Conservation (phyloP, 768 basidiomycete genomes). For the Albatrellus ellisii region DNA sequence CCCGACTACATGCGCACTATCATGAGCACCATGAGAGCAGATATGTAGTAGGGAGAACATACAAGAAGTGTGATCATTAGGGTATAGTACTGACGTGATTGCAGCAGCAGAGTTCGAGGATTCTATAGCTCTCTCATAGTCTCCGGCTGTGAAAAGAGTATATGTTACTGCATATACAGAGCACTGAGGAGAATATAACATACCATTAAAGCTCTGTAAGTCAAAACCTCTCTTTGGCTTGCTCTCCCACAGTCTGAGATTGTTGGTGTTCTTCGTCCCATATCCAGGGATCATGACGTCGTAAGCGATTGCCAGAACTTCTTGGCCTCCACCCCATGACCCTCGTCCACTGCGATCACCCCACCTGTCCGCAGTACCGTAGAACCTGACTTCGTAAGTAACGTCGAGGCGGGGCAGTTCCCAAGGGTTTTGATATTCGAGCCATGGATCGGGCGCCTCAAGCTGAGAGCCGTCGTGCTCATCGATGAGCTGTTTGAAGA, state of each 20-base stretch:
- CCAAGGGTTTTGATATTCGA: slow-evolving; percentile 82
- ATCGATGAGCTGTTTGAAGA: slow-evolving; percentile 89
- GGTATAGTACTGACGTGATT: slow-evolving; percentile 92
- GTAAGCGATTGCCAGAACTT: slow-evolving; percentile 87
- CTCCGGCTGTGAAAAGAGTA: slow-evolving; percentile 47
- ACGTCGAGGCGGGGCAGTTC: slow-evolving; percentile 83
- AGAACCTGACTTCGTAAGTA: slow-evolving; percentile 76
- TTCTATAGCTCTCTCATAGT: slow-evolving; percentile 85
- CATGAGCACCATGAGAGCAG: not conserved
- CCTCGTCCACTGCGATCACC: slow-evolving; percentile 38
- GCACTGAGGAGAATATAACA: not conserved
- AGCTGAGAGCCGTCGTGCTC: slow-evolving; percentile 66
- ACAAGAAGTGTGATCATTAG: slow-evolving; percentile 74
- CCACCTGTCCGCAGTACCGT: slow-evolving; percentile 66
- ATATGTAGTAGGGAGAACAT: slow-evolving; percentile 1
- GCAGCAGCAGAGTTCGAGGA: slow-evolving; percentile 83
- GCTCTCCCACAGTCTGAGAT: slow-evolving; percentile 75
- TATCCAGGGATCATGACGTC: slow-evolving; percentile 93
- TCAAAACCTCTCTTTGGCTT: slow-evolving; percentile 88
- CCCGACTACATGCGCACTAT: slow-evolving; percentile 36
- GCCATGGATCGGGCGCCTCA: slow-evolving; percentile 90
- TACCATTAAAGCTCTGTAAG: slow-evolving; percentile 89
- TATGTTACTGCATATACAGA: not conserved
- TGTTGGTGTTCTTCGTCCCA: slow-evolving; percentile 77
- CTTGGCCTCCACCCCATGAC: slow-evolving; percentile 81